phyloP scores from a whole-genome alignment of 2,329 filamentous ascomycete genomes.

The Colletotrichum sp. region DNA sequence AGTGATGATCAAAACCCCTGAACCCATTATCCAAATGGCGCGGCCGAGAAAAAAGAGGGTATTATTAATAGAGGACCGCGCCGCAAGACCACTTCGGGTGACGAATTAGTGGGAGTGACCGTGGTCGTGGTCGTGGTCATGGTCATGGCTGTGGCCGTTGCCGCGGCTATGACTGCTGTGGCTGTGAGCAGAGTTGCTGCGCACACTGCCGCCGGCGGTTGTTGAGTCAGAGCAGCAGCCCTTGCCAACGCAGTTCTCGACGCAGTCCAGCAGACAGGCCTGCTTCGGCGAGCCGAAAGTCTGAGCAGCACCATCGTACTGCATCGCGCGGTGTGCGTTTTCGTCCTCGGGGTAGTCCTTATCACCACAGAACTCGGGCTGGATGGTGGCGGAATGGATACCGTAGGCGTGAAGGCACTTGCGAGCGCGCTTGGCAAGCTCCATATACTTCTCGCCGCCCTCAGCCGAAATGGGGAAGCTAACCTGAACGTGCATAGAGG shows the following conservation, averaged over 20 bases:
- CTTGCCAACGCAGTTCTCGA: slow-evolving; percentile 51
- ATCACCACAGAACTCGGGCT: slow-evolving; percentile 82
- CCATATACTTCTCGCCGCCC: slow-evolving; percentile 85
- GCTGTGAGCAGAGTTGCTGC: slow-evolving; percentile 32
- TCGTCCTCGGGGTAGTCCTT: slow-evolving; percentile 44
- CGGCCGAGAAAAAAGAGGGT: background rate
- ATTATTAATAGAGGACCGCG: background rate
- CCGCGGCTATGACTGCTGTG: slow-evolving; percentile 31
- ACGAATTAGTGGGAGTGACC: background rate
- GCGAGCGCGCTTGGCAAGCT: slow-evolving; percentile 79
- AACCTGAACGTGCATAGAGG: slow-evolving; percentile 92
- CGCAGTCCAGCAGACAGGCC: slow-evolving; percentile 57
- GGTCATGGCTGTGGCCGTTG: background rate
- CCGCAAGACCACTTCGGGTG: background rate
- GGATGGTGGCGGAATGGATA: slow-evolving; percentile 96
- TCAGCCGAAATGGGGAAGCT: slow-evolving; percentile 87
- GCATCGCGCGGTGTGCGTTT: slow-evolving; percentile 34
- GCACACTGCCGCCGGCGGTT: slow-evolving; percentile 34
- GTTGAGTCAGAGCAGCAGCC: slow-evolving; percentile 46
- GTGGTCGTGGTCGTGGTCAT: slow-evolving; percentile 3
- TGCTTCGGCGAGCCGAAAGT: slow-evolving; percentile 25
- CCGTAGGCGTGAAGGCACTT: slow-evolving; percentile 93
- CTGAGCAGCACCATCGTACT: slow-evolving; percentile 38
- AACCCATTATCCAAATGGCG: background rate
- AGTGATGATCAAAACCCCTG: background rate